Evolutionary conservation across 1,284 basidiomycete genomes (phyloP).

Genomic region (Kalmanozyma brasiliensis): DNA sequence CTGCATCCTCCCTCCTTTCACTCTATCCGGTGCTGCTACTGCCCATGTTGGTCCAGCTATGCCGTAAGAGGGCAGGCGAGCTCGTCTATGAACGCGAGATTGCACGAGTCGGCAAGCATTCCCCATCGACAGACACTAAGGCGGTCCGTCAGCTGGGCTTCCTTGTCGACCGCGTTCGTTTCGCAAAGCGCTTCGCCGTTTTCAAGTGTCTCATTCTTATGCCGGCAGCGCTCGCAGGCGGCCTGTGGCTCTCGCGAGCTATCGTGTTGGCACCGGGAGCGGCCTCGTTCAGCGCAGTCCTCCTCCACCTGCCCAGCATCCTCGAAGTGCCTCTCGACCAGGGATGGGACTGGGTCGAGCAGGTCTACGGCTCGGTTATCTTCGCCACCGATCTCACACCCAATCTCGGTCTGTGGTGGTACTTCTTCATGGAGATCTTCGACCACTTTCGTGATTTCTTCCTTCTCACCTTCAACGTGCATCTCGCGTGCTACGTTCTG

Average conservation of each 20-base stretch:
- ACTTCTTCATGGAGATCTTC: conserved; percentile 99
- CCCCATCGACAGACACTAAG: conserved; percentile 32
- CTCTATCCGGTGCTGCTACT: conserved; percentile 77
- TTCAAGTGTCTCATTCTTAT: conserved; percentile 35
- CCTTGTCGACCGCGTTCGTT: conserved; percentile 58
- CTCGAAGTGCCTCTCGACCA: conserved; percentile 70
- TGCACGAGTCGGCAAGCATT: conserved; percentile 12
- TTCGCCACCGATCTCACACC: conserved; percentile 75
- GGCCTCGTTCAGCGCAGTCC: conserved; percentile 5
- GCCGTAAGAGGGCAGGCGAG: conserved; percentile 66
- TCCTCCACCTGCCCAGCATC: conserved; percentile 20
- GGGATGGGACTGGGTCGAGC: conserved; percentile 75
- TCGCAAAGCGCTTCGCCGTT: conserved; percentile 32
- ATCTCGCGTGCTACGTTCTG: conserved; percentile 83
- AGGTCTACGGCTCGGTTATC: conserved; percentile 81
- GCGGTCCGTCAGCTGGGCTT: conserved; percentile 38
- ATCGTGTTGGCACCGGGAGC: conserved; percentile 31
- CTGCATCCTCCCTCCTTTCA: conserved; percentile 34
- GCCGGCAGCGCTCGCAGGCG: conserved; percentile 28
- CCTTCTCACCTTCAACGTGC: conserved; percentile 91
- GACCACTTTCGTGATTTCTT: conserved; percentile 97
- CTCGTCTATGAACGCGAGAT: conserved; percentile 65
- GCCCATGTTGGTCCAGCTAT: conserved; percentile 76
- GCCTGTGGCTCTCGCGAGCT: conserved; percentile 35
- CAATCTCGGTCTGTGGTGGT: conserved; percentile 96